A percentile compares a stretch with the other conserved stretches of the same genome.
These are phyloP conservation scores for Corrigiola litoralis DNA, from an alignment of 179 eudicot species.

Conservation along the genomic window DNA sequence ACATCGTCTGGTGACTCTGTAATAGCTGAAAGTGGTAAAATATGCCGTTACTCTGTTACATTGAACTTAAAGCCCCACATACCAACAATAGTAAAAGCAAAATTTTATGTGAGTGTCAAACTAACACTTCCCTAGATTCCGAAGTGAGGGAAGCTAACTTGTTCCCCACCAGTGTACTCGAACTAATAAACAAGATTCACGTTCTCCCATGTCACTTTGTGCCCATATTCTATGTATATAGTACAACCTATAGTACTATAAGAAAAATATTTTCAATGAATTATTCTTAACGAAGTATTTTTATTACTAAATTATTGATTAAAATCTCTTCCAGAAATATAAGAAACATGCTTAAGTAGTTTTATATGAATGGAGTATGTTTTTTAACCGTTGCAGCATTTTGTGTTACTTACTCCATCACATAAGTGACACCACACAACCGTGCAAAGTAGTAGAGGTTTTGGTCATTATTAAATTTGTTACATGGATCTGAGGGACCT, in stretches of 20 bases:
- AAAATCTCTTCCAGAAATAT: no score
- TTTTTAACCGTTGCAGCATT: slow-evolving; percentile 27
- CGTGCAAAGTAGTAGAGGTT: slow-evolving; percentile 9
- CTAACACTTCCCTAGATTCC: slow-evolving; percentile 23
- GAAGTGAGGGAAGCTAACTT: slow-evolving; percentile 27
- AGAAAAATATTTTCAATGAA: no score
- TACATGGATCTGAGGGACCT: slow-evolving; percentile 19
- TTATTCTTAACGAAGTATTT: no score
- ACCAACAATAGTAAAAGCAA: slow-evolving; percentile 9
- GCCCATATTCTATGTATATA: slow-evolving; percentile 15
- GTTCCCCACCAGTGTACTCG: slow-evolving; percentile 14
- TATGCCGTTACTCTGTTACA: no score
- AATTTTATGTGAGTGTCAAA: neutral
- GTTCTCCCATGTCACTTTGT: slow-evolving; percentile 10
- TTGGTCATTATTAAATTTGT: neutral
- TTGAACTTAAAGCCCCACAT: neutral
- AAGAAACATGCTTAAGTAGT: no score
- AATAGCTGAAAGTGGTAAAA: no score
- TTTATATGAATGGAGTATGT: neutral
- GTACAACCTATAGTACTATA: no score
- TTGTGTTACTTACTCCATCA: slow-evolving; percentile 8
- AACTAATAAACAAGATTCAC: slow-evolving; percentile 14
- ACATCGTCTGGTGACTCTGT: no score
- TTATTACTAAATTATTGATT: no score
- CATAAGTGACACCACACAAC: no score